phyloP scores from a whole-genome alignment of 257 asterid species.

The Salvia rosmarinus region DNA sequence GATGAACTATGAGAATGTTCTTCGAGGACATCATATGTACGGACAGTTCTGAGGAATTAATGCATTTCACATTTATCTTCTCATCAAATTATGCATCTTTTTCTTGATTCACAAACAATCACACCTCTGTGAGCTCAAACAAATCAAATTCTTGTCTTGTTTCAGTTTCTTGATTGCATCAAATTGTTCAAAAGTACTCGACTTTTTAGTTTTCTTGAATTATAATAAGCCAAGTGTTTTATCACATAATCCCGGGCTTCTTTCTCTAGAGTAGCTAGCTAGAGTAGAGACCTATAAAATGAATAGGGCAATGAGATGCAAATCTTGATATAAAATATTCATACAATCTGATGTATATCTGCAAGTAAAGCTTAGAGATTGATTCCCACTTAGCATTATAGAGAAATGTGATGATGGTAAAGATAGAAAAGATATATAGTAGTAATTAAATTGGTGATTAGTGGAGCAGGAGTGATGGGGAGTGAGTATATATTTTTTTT shows the following conservation, averaged over 20 bases:
- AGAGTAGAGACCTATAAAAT: neutral
- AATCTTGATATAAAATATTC: slow-evolving; percentile 13
- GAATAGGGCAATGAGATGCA: slow-evolving; percentile 16
- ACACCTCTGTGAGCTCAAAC: neutral
- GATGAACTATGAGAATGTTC: neutral
- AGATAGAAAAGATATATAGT: neutral
- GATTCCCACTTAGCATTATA: slow-evolving; percentile 37
- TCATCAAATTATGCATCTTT: neutral
- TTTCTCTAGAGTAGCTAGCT: slow-evolving; percentile 21
- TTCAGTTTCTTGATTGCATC: neutral
- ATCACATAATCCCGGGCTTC: neutral
- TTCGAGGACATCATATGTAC: neutral
- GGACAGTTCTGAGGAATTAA: neutral
- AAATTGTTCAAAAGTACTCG: neutral
- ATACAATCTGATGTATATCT: neutral
- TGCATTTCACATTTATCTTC: neutral
- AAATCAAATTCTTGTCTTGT: neutral
- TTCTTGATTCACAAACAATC: neutral
- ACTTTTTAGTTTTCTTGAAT: neutral
- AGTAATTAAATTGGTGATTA: neutral
- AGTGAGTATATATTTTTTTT: neutral
- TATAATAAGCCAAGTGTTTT: neutral
- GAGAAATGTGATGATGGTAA: slow-evolving; percentile 23
- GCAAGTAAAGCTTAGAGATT: slow-evolving; percentile 31
- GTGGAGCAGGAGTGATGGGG: slow-evolving; percentile 27